Evolutionary conservation across 805 yeast species (phyloP), one percentile per base, ranked within the genome.

Genomic region (Spathaspora arborariae): DNA sequence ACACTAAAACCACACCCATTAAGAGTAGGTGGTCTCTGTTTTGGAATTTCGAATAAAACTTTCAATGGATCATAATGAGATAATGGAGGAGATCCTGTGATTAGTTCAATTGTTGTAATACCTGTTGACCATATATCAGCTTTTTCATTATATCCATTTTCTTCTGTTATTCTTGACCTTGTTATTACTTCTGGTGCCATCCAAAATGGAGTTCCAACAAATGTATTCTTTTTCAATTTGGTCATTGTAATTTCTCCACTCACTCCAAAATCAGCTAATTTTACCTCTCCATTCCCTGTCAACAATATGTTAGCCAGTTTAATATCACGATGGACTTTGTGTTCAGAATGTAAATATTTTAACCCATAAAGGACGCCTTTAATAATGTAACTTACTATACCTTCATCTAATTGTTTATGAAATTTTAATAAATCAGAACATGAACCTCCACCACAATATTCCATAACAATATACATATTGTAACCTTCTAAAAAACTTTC

Each of bases 111-210:
- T 1, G 88, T 81, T 0, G 98, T 91, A 44, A 94, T 92, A 0
- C 99, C 99, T 19, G 90, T 70, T 0, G 97, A 89, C 99, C 99
- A 94, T 45, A 94, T 87, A 60, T 94, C 99, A 1, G 90, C 96
- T 57, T 85, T 87, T 51, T 84, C 86, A 58, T 87, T 78, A 63
- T 94, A 90, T 0, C 94, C 96, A 1, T 88, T 94, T 57, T 84
- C 86, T 51, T 83, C 87, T 57, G 85, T 76, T 61, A 91, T 88
- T 1, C 91, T 94, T 42, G 46, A 43, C 44, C 76, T 62, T 4
- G 72, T 62, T 39, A 94, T 85, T n/a, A 92, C 86, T 62, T 94
- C 99, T 0, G 99, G 99, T 0, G 99, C 99, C 98, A 92, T 91
- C 97, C 97, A 91, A 64, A 81, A 88, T 11, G 97, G 97, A 0